Evolutionary conservation across 2,329 filamentous ascomycete genomes (phyloP), one percentile per base, ranked within the genome.

Genomic region (Paraphoma sp.): DNA sequence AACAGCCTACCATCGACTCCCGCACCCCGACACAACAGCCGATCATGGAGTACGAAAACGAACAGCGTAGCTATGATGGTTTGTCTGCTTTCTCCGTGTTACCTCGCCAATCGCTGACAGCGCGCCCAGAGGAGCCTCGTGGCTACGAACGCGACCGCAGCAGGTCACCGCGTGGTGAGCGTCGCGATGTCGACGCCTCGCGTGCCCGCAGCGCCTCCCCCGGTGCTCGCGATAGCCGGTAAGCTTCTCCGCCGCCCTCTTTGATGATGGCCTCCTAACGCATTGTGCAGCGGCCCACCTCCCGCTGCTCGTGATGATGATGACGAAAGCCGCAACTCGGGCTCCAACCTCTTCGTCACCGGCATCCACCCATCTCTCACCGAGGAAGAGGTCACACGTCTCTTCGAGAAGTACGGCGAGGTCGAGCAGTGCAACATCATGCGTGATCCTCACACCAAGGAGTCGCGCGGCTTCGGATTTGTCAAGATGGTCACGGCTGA

Each of bases 391-490:
- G 92, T 99, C 60, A 90, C 91, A 52, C 93, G 93, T 77, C 89
- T 99, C 65, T 99, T 99, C 75, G 93, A 97, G 82, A 99, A 98
- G 81, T 98, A 98, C 73, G 95, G 95, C 68, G 93, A 97, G 76
- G 95, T 99, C 50, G 94, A 98, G 82, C 98, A 96, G 82, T 98
- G 94, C 83, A 96, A 97, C 79, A 99, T 99, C 82, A 99, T 99
- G 95, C 88, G 94, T 74, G 95, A 99, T 76, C 95, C 95, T 60
- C 95, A 99, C 80, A 96, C 92, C 73, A 96, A 97, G 82, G 95
- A 99, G 81, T 98, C 94, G 69, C 95, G 95, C 79, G 95, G 95
- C 66, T 99, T 99, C 67, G 95, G 95, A 54, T 99, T 99, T 82
- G 95, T 99, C 77, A 98, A 99, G 84, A 98, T 99, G 94, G 88